These are phyloP conservation scores for Penicillium cinerascens DNA, from an alignment of 495 filamentous ascomycete genomes.

Conservation along the genomic window DNA sequence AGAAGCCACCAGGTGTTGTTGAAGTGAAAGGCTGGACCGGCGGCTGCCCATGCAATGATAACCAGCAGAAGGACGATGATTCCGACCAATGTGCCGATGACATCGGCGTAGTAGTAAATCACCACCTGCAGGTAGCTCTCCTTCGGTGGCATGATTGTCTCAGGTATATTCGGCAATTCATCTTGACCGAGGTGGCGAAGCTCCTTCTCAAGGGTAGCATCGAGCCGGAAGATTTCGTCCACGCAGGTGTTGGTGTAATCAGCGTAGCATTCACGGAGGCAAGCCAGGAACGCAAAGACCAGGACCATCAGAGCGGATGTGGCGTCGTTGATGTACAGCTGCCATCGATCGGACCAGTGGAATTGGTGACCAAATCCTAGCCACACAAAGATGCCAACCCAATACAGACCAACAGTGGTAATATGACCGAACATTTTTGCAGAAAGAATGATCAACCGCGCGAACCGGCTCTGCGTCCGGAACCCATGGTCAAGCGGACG, in stretches of 20 bases:
- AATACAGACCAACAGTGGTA: slow-evolving; percentile 26
- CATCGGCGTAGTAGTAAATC: slow-evolving; percentile 34
- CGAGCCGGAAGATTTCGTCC: slow-evolving; percentile 31
- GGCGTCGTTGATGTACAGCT: slow-evolving; percentile 40
- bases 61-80: slow-evolving; percentile 28
- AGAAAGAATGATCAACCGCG: slow-evolving; percentile 13
- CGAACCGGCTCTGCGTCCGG: slow-evolving; percentile 15
- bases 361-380: slow-evolving; percentile 27
- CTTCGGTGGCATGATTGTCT: slow-evolving; percentile 23
- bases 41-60: slow-evolving; percentile 27
- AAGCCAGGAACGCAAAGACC: slow-evolving; percentile 36
- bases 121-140: slow-evolving; percentile 21
- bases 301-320: slow-evolving; percentile 36
- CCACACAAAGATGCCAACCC: slow-evolving; percentile 36
- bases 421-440: slow-evolving; percentile 28
- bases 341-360: slow-evolving; percentile 31
- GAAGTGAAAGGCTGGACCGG: slow-evolving; percentile 29
- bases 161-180: slow-evolving; percentile 15
- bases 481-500: slow-evolving; percentile 11
- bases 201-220: slow-evolving; percentile 31
- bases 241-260: slow-evolving; percentile 27
- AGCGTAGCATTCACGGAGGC: slow-evolving; percentile 34
- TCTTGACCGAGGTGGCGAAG: slow-evolving; percentile 28
- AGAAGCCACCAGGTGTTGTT: slow-evolving; percentile 39
- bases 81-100: slow-evolving; percentile 34